Evolutionary conservation across 495 filamentous ascomycete genomes (phyloP), one percentile per base, ranked within the genome.

Genomic region (Daldinia concentrica): DNA sequence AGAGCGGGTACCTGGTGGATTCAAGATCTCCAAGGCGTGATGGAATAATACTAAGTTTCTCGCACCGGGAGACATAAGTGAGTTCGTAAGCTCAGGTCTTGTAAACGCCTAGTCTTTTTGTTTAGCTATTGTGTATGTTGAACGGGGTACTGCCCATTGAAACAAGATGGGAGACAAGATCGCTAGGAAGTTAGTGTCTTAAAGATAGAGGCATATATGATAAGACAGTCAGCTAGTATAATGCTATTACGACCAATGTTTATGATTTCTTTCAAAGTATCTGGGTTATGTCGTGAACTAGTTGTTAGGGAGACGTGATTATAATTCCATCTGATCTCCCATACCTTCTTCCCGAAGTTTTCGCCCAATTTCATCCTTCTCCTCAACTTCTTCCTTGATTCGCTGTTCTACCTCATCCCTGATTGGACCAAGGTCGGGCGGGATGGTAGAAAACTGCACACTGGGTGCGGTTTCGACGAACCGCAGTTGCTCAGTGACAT

Each of bases 381-480:
- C 82, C 36, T 91, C 86, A 17, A 82, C 83, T 66, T 93, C 89
- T 76, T 94, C 91, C 77, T 88, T 88, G 29, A 96, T 82, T 71
- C 91, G 86, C 64, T 89, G 85, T 76, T 98, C 94, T 1, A 94
- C 88, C 41, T 94, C 90, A 71, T 94, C 92, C 32, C 93, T 84
- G 22, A 95, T 79, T 3, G 85, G 88, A 62, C 88, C 83, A 36
- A 97, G 80, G 77, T 95, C 91, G 6, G 91, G 90, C 66, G 93
- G 93, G 59, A 98, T 91, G 62, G 89, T 84, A 72, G 88, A 86
- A 82, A 92, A 90, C 79, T 97, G 91, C 50, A 97, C 94, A 76
- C 93, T 95, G 3, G 95, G 96, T 3, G 93, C 92, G 24, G 88
- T 85, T 73, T 91, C 83, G 55, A 98, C 87, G 79, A 97, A 98